phyloP scores from a whole-genome alignment of 106 monocot genomes.

The Ottelia alismoides region DNA sequence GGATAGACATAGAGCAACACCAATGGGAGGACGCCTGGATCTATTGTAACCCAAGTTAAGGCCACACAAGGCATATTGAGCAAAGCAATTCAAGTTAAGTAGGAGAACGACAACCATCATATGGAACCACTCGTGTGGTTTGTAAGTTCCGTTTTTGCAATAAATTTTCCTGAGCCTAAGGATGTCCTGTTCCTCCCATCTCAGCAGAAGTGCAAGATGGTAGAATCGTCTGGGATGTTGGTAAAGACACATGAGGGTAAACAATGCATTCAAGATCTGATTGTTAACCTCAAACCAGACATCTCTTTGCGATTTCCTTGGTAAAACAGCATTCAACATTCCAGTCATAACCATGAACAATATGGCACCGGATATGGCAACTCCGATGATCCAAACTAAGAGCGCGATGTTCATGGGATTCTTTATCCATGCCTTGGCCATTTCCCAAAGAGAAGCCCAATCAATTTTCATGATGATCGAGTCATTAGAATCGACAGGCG shows the following conservation, averaged over 20 bases:
- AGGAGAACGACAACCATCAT: slow-evolving; percentile 73
- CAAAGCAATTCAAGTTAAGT: slow-evolving; percentile 72
- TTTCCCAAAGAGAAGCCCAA: slow-evolving; percentile 33
- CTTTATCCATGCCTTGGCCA: slow-evolving; percentile 61
- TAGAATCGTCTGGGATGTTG: slow-evolving; percentile 58
- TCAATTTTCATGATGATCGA: slow-evolving; percentile 38
- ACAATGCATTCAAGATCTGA: slow-evolving; percentile 74
- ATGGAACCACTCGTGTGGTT: slow-evolving; percentile 72
- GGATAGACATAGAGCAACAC: slow-evolving; percentile 51
- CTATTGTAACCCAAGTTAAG: slow-evolving; percentile 64
- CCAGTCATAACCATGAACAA: slow-evolving; percentile 74
- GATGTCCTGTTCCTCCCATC: slow-evolving; percentile 35
- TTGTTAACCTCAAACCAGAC: slow-evolving; percentile 89
- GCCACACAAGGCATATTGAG: slow-evolving; percentile 71
- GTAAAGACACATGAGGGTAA: slow-evolving; percentile 86
- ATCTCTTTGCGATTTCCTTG: slow-evolving; percentile 56
- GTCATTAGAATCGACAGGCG: slow-evolving; percentile 11
- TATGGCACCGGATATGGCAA: slow-evolving; percentile 67
- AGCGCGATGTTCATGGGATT: slow-evolving; percentile 83
- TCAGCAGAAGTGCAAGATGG: slow-evolving; percentile 52
- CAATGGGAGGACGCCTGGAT: slow-evolving; percentile 48
- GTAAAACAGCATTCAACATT: slow-evolving; percentile 40
- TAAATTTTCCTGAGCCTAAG: slow-evolving; percentile 36
- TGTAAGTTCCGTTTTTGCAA: slow-evolving; percentile 75
- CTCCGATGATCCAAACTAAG: slow-evolving; percentile 62